Evolutionary conservation across 1,139 yeast species (phyloP).

Genomic region (Hyphopichia buzzinii): DNA sequence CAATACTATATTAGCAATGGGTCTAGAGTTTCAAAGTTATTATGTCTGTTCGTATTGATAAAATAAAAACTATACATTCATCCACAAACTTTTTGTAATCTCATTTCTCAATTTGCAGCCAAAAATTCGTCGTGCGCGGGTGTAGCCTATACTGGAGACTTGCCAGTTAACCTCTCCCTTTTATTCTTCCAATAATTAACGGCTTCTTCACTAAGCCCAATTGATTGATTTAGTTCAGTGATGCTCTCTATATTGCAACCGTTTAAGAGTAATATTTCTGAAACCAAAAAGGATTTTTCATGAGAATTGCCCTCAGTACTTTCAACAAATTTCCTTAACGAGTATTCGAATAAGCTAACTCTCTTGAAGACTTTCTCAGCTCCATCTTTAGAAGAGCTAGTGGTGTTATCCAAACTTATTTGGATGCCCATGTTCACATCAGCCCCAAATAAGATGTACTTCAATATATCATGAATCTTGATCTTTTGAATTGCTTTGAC

Average conservation of each 20-base stretch:
- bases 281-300: constrained; percentile 53
- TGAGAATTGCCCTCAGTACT: constrained; percentile 16
- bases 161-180: constrained; percentile 27
- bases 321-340: constrained; percentile 50
- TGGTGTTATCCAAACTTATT: constrained; percentile 17
- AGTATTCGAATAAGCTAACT: constrained; percentile 57
- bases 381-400: constrained; percentile 12
- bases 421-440: constrained; percentile 41
- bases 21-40: no score
- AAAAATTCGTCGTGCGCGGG: no score
- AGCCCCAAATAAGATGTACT: constrained; percentile 50
- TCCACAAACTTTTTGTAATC: no score
- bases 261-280: constrained; percentile 70
- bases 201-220: constrained; percentile 45
- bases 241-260: constrained; percentile 47
- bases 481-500: constrained; percentile 52
- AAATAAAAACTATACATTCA: no score
- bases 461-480: constrained; percentile 44
- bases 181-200: constrained; percentile 50
- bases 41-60: no score
- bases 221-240: constrained; percentile 19
- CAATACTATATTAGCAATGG: no score
- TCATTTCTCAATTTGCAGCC: no score
- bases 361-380: constrained; percentile 15
- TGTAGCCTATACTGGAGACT: background rate